These are phyloP conservation scores for Mycena rosella DNA, from an alignment of 768 basidiomycete genomes.

Conservation along the genomic window DNA sequence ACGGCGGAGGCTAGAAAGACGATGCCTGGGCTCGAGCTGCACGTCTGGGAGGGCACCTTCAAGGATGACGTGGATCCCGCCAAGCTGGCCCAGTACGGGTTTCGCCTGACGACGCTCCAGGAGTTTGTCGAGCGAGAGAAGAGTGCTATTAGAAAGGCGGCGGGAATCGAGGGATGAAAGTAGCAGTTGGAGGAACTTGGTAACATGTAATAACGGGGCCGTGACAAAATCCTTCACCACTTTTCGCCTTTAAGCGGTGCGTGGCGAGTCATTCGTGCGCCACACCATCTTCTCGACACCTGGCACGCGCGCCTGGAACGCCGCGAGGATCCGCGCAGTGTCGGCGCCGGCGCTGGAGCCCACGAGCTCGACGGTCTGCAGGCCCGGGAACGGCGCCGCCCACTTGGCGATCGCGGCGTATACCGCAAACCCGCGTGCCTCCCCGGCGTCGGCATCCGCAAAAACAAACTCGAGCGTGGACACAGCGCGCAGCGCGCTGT, in stretches of 20 bases:
- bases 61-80: background rate
- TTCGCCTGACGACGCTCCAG: slow-evolving; percentile 23
- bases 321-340: background rate
- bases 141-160: slow-evolving; percentile 19
- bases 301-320: background rate
- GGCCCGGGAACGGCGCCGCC: slow-evolving; percentile 25
- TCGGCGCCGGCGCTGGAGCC: background rate
- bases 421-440: background rate
- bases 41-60: slow-evolving; percentile 1
- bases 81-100: slow-evolving; percentile 22
- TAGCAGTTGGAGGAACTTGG: too few species aligned
- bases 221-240: too few species aligned
- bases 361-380: slow-evolving; percentile 22
- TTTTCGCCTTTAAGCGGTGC: too few species aligned
- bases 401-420: slow-evolving; percentile 25
- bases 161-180: slow-evolving; percentile 18
- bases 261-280: too few species aligned
- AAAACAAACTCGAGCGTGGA: slow-evolving; percentile 30
- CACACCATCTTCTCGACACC: slow-evolving; percentile 8
- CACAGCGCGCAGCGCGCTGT: slow-evolving; percentile 23
- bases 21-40: slow-evolving; percentile 22
- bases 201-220: too few species aligned
- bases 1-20: slow-evolving; percentile 15
- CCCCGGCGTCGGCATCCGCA: slow-evolving; percentile 8
- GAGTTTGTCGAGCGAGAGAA: slow-evolving; percentile 36